Conservation (phyloP, 2,329 filamentous ascomycete genomes). For the Colletotrichum sp. region DNA sequence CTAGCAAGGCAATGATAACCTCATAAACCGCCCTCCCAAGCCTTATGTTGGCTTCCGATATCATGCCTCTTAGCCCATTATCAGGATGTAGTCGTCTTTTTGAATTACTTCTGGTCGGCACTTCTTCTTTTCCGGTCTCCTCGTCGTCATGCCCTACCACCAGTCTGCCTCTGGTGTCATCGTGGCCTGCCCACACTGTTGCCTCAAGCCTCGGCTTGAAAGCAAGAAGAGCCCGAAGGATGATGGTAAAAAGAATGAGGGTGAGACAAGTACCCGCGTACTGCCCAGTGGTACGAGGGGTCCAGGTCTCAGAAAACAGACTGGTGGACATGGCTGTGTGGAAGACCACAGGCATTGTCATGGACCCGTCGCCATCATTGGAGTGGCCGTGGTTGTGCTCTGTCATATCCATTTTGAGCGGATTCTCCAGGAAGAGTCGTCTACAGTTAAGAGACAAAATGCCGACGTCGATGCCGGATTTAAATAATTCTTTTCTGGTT, state of each 20-base stretch:
- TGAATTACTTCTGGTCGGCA: background rate
- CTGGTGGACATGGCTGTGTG: background rate
- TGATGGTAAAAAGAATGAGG: background rate
- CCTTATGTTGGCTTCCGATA: background rate
- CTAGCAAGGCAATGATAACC: constrained; percentile 29
- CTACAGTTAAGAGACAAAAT: background rate
- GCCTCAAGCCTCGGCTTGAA: background rate
- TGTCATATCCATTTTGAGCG: background rate
- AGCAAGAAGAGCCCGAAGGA: constrained; percentile 5
- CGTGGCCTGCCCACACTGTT: background rate
- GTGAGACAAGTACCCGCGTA: constrained; percentile 6
- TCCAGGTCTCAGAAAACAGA: background rate
- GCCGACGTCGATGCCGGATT: background rate
- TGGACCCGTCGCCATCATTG: background rate
- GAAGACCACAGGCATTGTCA: constrained; percentile 7
- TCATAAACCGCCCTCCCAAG: background rate
- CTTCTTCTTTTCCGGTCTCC: background rate
- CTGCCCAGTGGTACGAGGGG: background rate
- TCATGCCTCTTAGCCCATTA: background rate
- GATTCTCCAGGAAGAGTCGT: background rate
- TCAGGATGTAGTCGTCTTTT: background rate
- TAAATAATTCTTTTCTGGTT: background rate
- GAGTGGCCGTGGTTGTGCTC: background rate
- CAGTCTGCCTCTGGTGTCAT: background rate
- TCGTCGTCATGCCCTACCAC: background rate